A percentile compares a stretch with the other conserved stretches of the same genome.
phyloP scores from a whole-genome alignment of 2,329 filamentous ascomycete genomes.

The Penicillium sumatraense region DNA sequence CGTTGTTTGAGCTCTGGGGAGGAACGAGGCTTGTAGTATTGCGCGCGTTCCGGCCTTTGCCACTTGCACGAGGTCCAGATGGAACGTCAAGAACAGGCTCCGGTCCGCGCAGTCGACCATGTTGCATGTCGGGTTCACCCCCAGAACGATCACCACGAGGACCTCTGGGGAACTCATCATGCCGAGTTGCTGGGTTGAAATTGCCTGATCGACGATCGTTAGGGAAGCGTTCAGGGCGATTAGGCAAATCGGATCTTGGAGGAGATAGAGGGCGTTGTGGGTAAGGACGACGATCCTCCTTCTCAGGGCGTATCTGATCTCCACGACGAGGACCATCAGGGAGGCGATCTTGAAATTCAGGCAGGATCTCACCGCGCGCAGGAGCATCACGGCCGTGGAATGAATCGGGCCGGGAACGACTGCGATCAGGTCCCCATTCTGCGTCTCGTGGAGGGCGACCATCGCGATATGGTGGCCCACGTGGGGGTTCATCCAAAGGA shows the following conservation, averaged over 20 bases:
- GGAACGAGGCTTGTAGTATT: constrained; percentile 22
- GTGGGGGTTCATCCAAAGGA: constrained; percentile 45
- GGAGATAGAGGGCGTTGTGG: constrained; percentile 32
- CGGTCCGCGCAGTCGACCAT: constrained; percentile 52
- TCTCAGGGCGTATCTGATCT: constrained; percentile 33
- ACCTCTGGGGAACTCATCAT: constrained; percentile 57
- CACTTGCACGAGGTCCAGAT: constrained; percentile 57
- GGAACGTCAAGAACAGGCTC: constrained; percentile 51
- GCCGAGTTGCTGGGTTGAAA: constrained; percentile 34
- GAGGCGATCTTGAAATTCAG: constrained; percentile 35
- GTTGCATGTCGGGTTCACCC: constrained; percentile 47
- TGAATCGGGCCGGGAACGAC: constrained; percentile 37
- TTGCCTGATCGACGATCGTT: constrained; percentile 40
- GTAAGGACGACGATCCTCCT: constrained; percentile 38
- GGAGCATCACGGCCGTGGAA: constrained; percentile 35
- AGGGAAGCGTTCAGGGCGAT: constrained; percentile 42
- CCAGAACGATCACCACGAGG: constrained; percentile 53
- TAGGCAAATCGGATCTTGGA: constrained; percentile 34
- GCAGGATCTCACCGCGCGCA: constrained; percentile 40
- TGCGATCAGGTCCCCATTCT: constrained; percentile 43
- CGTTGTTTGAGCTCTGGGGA: constrained; percentile 22
- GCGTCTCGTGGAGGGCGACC: constrained; percentile 38
- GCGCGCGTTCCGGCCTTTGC: constrained; percentile 34
- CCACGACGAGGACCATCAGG: constrained; percentile 36
- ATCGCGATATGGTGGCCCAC: constrained; percentile 41